Conservation (phyloP, 2,329 filamentous ascomycete genomes). For the Dactylellina sp. region DNA sequence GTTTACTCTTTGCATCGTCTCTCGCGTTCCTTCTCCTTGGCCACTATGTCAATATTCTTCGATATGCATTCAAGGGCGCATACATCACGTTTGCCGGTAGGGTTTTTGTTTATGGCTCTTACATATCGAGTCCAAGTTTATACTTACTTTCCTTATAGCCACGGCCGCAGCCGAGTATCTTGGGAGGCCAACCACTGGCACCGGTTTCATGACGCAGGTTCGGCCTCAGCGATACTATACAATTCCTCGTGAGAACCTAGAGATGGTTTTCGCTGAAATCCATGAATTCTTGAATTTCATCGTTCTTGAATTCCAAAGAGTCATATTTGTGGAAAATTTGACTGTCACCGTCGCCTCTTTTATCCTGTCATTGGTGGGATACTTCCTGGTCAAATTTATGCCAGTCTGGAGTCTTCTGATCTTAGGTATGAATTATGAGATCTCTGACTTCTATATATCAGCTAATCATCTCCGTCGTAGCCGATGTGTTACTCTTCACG, state of each 20-base stretch:
- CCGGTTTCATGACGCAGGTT: conserved; percentile 74
- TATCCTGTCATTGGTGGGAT: conserved; percentile 73
- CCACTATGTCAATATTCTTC: conserved; percentile 75
- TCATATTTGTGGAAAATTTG: conserved; percentile 76
- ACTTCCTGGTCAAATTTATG: conserved; percentile 76
- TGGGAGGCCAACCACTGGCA: conserved; percentile 73
- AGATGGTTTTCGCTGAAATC: conserved; percentile 72
- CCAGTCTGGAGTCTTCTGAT: conserved; percentile 77
- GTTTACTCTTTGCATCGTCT: conserved; percentile 72
- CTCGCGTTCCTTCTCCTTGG: conserved; percentile 71
- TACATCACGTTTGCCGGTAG: conserved; percentile 64
- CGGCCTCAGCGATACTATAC: conserved; percentile 77
- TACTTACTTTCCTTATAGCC: conserved; percentile 55
- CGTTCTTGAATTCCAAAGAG: conserved; percentile 76
- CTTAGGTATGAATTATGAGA: conserved; percentile 62
- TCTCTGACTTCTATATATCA: too few species aligned
- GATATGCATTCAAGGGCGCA: conserved; percentile 74
- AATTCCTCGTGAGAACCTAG: conserved; percentile 72
- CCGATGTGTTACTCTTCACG: conserved; percentile 72
- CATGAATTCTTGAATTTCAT: conserved; percentile 79
- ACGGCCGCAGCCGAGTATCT: conserved; percentile 66
- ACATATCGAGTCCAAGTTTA: background rate
- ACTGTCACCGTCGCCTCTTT: conserved; percentile 72
- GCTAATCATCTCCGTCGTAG: conserved; percentile 50
- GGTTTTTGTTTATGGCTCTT: conserved; percentile 4